Base-by-base conservation (phyloP, 78 protist genomes). In the Dictyostelium brefeldianum region DNA sequence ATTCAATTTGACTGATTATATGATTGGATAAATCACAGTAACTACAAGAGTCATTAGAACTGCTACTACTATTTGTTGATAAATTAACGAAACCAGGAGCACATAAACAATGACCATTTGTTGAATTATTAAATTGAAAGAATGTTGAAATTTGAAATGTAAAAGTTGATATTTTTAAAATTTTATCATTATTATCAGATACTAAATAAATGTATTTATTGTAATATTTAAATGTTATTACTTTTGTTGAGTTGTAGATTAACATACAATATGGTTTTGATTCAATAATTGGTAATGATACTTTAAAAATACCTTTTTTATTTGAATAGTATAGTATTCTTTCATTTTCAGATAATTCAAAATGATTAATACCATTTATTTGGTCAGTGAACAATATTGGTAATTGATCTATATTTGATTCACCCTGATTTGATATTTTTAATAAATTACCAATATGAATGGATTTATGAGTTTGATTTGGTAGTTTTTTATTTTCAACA, bases 291-390 rank as follows among this genome's bases (percentile, higher is more conserved):
- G 70, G 27, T 22, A 62, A 62, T 25, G n/a, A 29, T 11, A 25
- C 41, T 22, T 62, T 62, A 1, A 62, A 62, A 25, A 62, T 62
- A 62, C 70, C 70, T 11, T 11, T 3, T 25, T 36, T 7, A 62
- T 62, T 62, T 25, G 70, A 62, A 62, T 62, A 62, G 22, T 11
- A 22, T 11, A 62, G 31, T n/a, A 4, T 29, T 4, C 27, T 22
- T 1, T 62, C 70, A n/a, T 25, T 62, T 62, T 62, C 70, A n/a
- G 70, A 62, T 5, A 25, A 62, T 62, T 62, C 70, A 62, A 62
- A 62, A 62, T 62, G 70, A 11, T 36, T 17, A n/a, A 62, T 62
- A 20, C 70, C 70, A 62, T 62, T 62, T 6, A 4, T 17, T 62
- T n/a, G 43, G 27, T 62, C 70, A 11, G 10, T 18, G 22, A 25